Conservation (phyloP, 2,329 filamentous ascomycete species). For the Cyphellophora europaea region DNA sequence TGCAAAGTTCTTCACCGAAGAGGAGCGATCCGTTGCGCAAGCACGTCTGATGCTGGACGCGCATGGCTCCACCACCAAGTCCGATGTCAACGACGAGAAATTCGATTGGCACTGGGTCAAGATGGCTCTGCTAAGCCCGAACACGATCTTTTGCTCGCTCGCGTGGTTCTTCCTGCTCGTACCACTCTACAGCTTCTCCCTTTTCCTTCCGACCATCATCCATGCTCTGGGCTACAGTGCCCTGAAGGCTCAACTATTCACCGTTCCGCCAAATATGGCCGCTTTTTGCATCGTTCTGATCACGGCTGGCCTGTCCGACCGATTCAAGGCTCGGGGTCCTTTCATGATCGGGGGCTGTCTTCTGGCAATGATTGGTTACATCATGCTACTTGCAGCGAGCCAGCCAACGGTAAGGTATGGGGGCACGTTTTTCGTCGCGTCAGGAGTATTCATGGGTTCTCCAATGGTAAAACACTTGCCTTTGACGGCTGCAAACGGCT, state of each 20-base stretch:
- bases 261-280: constrained; percentile 10
- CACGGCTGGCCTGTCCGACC: constrained; percentile 25
- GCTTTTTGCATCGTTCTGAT: constrained; percentile 23
- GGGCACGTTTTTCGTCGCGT: constrained; percentile 26
- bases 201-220: constrained; percentile 20
- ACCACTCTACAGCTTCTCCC: constrained; percentile 26
- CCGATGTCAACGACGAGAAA: constrained; percentile 9
- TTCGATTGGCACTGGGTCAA: constrained; percentile 31
- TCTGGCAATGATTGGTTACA: constrained; percentile 26
- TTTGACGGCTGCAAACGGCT: too few relatives aligned
- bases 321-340: constrained; percentile 21
- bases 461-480: constrained; percentile 5
- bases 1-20: constrained; percentile 45
- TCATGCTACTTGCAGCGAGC: constrained; percentile 25
- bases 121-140: constrained; percentile 22
- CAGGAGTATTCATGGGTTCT: constrained; percentile 19
- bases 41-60: constrained; percentile 5
- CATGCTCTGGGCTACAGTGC: constrained; percentile 21
- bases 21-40: constrained; percentile 49
- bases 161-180: constrained; percentile 14
- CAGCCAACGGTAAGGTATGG: constrained; percentile 25
- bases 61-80: constrained; percentile 4
- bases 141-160: constrained; percentile 21
- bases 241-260: constrained; percentile 19
- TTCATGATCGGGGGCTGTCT: constrained; percentile 24